A percentile compares a stretch with the other conserved stretches of the same genome.
phyloP scores from a whole-genome alignment of 805 yeast genomes.

The Lipomyces starkeyi region DNA sequence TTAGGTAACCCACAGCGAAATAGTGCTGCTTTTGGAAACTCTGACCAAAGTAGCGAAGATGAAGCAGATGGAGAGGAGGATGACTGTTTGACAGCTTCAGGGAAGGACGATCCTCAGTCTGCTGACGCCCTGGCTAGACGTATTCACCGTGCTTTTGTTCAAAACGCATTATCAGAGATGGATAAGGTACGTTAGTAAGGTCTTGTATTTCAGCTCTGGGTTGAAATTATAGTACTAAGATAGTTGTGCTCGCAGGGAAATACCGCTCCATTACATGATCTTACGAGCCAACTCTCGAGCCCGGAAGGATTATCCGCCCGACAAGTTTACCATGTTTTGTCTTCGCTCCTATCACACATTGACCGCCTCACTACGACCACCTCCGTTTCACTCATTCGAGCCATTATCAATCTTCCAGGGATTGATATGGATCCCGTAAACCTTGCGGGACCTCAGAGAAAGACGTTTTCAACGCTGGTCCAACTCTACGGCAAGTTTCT shows the following conservation, averaged over 20 bases:
- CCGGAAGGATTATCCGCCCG: constrained; percentile 60
- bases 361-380: constrained; percentile 65
- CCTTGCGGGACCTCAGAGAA: constrained; percentile 40
- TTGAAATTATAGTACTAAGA: constrained; percentile 41
- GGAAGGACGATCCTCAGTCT: constrained; percentile 1
- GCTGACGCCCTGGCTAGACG: constrained; percentile 15
- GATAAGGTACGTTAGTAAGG: constrained; percentile 54
- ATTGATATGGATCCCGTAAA: constrained; percentile 54
- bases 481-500: constrained; percentile 71
- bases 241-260: constrained; percentile 49
- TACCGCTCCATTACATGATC: constrained; percentile 59
- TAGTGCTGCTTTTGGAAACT: background rate
- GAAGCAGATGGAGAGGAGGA: background rate
- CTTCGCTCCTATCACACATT: constrained; percentile 65
- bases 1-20: background rate
- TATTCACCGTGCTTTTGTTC: constrained; percentile 53
- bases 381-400: constrained; percentile 59
- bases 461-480: constrained; percentile 9
- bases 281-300: constrained; percentile 64
- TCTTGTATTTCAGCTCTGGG: constrained; percentile 14
- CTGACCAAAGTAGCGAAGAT: background rate
- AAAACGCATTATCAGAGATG: constrained; percentile 71
- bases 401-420: constrained; percentile 72
- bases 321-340: constrained; percentile 62
- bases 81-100: background rate